Evolutionary conservation across 495 filamentous ascomycete genomes (phyloP), one percentile per base, ranked within the genome.

Genomic region (Penicillium fimorum): DNA sequence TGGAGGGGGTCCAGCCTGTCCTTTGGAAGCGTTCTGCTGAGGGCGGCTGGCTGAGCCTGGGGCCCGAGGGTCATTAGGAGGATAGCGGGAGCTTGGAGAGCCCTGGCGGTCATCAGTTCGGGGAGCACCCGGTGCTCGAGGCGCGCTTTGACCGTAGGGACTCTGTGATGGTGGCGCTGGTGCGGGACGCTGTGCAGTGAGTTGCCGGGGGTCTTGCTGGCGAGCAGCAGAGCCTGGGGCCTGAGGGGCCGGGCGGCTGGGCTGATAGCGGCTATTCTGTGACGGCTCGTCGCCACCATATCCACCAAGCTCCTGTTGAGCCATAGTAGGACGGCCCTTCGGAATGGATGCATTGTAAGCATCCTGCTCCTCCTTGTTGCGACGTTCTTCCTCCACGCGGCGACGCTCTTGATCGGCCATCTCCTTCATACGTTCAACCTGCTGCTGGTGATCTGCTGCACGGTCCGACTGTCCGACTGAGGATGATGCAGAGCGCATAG

Each of bases 271-370:
- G 44, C 76, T 71, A 56, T 81, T 77, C 29, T 78, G 69, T 37
- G 83, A 59, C 18, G 79, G 70, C 17, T 74, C 65, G 4, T 72
- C 64, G 25, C 70, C 66, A 42, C 84, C 81, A 60, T 87, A 88
- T 12, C 88, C 86, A 56, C 87, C 88, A 60, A 93, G 71, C 70
- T 96, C 92, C 70, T 96, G 92, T 64, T 96, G 88, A n/a, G 90
- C 91, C 30, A 91, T 66, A 0, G 90, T 88, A 4, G 80, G 72
- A 55, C 88, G 85, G 12, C 79, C 81, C 73, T 95, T 86, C 15
- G 92, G 91, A 42, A 96, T 67, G 13, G 87, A 87, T n/a, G 88
- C 85, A 70, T 96, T 94, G 69, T 94, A 96, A 20, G 83, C 88
- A 62, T 90, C 91, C 58, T 87, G 79, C 7, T 96, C 91, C 54